Base-by-base conservation (phyloP, 2,329 filamentous ascomycete species). In the Curvularia lunata region DNA sequence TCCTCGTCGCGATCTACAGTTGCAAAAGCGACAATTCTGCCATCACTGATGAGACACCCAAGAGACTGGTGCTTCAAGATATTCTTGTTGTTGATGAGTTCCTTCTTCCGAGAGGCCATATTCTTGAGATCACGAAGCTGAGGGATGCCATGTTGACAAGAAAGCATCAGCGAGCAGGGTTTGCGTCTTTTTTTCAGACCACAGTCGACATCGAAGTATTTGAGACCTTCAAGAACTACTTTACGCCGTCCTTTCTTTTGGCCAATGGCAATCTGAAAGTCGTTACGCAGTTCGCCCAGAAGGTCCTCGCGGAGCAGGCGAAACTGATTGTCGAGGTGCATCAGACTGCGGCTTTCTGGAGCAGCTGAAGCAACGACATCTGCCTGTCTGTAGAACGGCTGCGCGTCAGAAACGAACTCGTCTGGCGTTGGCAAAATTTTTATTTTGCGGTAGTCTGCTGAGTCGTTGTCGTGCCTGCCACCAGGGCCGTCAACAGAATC, bases 391-490 rank as follows among this genome's bases (percentile, higher is more conserved):
- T 86, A 85, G 69, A 86, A 91, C 2, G 73, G 72, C 9, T 0
- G 85, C 81, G 23, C 71, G 68, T 3, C 83, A 0, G 82, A 88
- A 0, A 79, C 56, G 1, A 92, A 79, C 66, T 92, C 90, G 48
- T 89, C 85, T 0, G 82, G 72, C 0, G 89, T 92, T 0, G 90
- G 90, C 47, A 85, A 82, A 13, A 92, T 86, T 2, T 82, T 76
- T 32, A 91, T 86, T 0, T 85, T 58, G 0, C 84, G 81, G 63
- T 87, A 88, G 61, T 91, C 81, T 1, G 67, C 77, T 67, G 84
- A 84, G 64, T 92, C 90, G 52, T 93, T 93, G 71, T 92, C 88
- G 62, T 93, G 89, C 0, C 90, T 83, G 0, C 88, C 88, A 0
- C 90, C 90, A 0, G 88, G 83, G 4, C 68, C 67, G 38, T 66